Base-by-base conservation (phyloP, 495 filamentous ascomycete genomes). In the Penicillium paxilli region DNA sequence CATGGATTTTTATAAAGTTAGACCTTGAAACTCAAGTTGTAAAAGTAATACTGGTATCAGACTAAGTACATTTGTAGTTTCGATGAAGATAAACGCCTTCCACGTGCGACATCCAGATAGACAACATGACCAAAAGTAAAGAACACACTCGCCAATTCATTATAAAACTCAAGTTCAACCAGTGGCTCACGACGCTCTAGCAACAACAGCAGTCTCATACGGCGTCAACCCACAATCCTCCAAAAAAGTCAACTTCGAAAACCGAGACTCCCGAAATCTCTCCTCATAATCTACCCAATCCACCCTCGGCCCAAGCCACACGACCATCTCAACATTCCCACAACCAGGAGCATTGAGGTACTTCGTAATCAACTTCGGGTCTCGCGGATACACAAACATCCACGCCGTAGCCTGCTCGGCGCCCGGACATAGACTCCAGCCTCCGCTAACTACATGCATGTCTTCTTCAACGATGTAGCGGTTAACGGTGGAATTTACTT, bases 381-480 rank as follows among this genome's bases (percentile, higher is more conserved):
- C 65, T n/a, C 79, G 69, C 1, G 82, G 82, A 47, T 84, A 85
- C 10, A 84, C 74, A 65, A 83, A 82, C 65, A 85, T 62, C 78
- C 80, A 79, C 20, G 74, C 70, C 1, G 42, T 42, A 2, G 80
- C 79, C 19, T 67, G 52, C 12, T 52, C 51, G 14, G 76, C 75
- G 1, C 64, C 44, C 2, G 60, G 12, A 46, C 65, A 59, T 6
- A 79, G 55, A n/a, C 63, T 69, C 63, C 78, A 75, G 1, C 74
- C 75, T 12, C 75, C 78, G 4, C 45, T 42, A 26, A 83, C 80
- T 7, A 68, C 55, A 19, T 74, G 53, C 51, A 80, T 61, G 12
- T 71, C 57, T 40, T 71, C 59, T 44, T 69, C 63, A 4, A 72
- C 62, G 10, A 85, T 62, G 45, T 82, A 80, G 3, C 68, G 69